Conservation (phyloP, 1,284 basidiomycete species). For the Trametes hirsuta region DNA sequence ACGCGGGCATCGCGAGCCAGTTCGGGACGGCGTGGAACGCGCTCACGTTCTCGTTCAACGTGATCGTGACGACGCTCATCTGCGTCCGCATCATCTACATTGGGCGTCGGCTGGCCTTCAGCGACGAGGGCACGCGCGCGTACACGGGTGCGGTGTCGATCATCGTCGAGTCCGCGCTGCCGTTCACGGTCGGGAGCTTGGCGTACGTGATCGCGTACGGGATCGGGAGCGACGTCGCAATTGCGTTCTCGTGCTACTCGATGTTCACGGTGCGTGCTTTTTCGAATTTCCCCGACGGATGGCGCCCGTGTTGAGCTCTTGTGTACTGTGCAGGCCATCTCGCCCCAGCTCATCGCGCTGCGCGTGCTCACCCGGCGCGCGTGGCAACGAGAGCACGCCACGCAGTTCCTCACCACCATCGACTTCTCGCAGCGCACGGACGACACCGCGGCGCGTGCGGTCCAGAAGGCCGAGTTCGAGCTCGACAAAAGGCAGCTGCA, state of each 20-base stretch:
- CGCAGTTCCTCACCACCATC: conserved; percentile 4
- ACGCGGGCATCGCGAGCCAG: conserved; percentile 11
- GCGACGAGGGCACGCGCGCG: not conserved
- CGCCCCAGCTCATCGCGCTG: conserved; percentile 38
- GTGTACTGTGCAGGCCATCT: conserved; percentile 27
- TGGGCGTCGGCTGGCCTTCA: not conserved
- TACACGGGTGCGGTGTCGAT: conserved; percentile 17
- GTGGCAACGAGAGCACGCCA: conserved; percentile 24
- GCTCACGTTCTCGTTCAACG: conserved; percentile 14
- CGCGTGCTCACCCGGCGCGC: conserved; percentile 35
- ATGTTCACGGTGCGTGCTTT: conserved; percentile 24
- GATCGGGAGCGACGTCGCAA: conserved; percentile 12
- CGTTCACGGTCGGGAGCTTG: conserved; percentile 20
- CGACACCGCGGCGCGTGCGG: not conserved
- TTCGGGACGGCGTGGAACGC: conserved; percentile 16
- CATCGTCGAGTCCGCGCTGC: conserved; percentile 22
- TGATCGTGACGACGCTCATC: conserved; percentile 18
- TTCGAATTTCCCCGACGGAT: too few relatives aligned
- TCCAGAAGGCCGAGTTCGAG: not conserved
- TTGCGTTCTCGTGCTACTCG: conserved; percentile 22
- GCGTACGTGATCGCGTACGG: conserved; percentile 19
- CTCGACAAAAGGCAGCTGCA: not conserved
- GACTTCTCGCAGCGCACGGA: conserved; percentile 1
- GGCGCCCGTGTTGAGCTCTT: not conserved
- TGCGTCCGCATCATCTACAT: conserved; percentile 16